Evolutionary conservation across 208 protist genomes (phyloP).

Genomic region (Blechomonas ayalai): DNA sequence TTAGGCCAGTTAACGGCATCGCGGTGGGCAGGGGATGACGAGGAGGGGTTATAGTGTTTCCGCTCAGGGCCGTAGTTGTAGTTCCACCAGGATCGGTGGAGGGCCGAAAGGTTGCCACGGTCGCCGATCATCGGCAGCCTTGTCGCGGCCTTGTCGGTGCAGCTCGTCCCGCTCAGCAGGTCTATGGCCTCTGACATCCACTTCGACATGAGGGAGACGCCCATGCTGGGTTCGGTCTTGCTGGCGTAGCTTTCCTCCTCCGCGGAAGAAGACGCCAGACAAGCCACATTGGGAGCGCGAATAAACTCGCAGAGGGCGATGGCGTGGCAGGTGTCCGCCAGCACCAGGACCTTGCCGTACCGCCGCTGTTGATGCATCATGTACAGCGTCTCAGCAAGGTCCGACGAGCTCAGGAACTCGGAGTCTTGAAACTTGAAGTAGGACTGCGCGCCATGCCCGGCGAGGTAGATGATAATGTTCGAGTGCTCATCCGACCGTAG

Average conservation of each 20-base stretch:
- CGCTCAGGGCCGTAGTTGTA: slow-evolving; percentile 57
- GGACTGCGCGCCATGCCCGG: slow-evolving; percentile 94
- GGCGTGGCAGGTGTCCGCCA: slow-evolving; percentile 97
- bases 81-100: slow-evolving; percentile 52
- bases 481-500: slow-evolving; percentile 91
- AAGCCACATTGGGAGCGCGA: slow-evolving; percentile 71
- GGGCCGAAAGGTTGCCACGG: neutral
- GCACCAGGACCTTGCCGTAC: slow-evolving; percentile 90
- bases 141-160: slow-evolving; percentile 12
- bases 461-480: slow-evolving; percentile 96
- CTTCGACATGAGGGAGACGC: slow-evolving; percentile 81
- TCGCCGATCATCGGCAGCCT: slow-evolving; percentile 5
- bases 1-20: slow-evolving; percentile 47
- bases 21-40: slow-evolving; percentile 37
- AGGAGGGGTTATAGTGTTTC: neutral
- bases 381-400: slow-evolving; percentile 93
- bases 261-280: slow-evolving; percentile 51
- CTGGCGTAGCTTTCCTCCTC: slow-evolving; percentile 66
- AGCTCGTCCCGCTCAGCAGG: slow-evolving; percentile 58
- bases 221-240: slow-evolving; percentile 60
- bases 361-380: slow-evolving; percentile 93
- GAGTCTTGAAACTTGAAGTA: slow-evolving; percentile 97
- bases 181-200: slow-evolving; percentile 88
- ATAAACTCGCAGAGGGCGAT: slow-evolving; percentile 83
- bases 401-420: slow-evolving; percentile 82